Conservation (phyloP, 768 basidiomycete genomes). For the Boletus rubescentipes region DNA sequence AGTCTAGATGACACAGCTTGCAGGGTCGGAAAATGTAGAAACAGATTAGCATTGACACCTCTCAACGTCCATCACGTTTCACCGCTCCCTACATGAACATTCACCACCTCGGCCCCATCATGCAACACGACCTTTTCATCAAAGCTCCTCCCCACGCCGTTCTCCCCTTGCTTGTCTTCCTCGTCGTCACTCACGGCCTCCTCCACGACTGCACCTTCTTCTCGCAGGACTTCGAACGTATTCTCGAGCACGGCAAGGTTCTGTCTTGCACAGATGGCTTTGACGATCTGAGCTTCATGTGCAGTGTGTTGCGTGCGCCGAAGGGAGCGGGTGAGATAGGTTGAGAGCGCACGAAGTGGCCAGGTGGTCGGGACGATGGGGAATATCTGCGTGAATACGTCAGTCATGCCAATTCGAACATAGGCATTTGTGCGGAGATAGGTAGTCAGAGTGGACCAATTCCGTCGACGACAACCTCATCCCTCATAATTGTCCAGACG, state of each 20-base stretch:
- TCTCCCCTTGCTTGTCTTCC: constrained; percentile 19
- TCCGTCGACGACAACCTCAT: neutral
- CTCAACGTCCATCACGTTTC: constrained; percentile 5
- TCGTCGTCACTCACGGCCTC: constrained; percentile 53
- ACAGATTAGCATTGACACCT: neutral
- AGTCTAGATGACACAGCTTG: too few relatives aligned
- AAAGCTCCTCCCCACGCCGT: constrained; percentile 23
- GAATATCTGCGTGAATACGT: constrained; percentile 48
- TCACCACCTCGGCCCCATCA: constrained; percentile 12
- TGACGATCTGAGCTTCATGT: constrained; percentile 75
- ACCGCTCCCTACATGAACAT: constrained; percentile 16
- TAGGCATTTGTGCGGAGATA: neutral
- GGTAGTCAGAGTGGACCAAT: neutral
- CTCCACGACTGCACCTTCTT: constrained; percentile 67
- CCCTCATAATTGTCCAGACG: neutral
- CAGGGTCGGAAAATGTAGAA: neutral
- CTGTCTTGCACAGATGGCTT: constrained; percentile 73
- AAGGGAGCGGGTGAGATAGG: constrained; percentile 78
- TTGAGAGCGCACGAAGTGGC: constrained; percentile 69
- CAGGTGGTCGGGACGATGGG: constrained; percentile 69
- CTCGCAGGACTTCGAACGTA: constrained; percentile 55
- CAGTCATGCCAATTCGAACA: neutral
- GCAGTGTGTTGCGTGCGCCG: constrained; percentile 68
- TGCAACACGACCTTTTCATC: constrained; percentile 46
- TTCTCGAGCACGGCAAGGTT: constrained; percentile 71